Percentiles rank a stretch among this genome's conserved stretches.
Conservation (phyloP, 306 rosid species). For the Casuarina cunninghamiana region DNA sequence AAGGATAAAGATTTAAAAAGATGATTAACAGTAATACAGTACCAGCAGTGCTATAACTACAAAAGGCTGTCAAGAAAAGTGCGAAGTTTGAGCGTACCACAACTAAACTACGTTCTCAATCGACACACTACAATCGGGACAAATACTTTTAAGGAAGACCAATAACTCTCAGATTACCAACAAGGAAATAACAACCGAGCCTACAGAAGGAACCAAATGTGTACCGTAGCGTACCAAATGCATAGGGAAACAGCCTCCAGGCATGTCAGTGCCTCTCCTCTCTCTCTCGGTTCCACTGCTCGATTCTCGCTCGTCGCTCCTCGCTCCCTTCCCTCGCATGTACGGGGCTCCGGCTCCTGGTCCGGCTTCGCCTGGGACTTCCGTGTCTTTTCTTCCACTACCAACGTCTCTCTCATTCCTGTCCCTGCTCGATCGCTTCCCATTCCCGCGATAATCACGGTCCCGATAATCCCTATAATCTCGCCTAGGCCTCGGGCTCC, state of each 20-base stretch:
- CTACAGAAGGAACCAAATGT: slow-evolving; percentile 25
- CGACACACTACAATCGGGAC: slow-evolving; percentile 5
- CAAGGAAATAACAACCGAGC: not conserved
- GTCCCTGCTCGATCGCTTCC: slow-evolving; percentile 29
- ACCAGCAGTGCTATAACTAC: not conserved
- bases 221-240: slow-evolving; percentile 17
- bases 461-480: slow-evolving; percentile 30
- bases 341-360: slow-evolving; percentile 49
- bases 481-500: slow-evolving; percentile 48
- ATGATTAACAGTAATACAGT: slow-evolving; percentile 1
- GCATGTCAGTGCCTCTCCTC: slow-evolving; percentile 49
- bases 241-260: not conserved
- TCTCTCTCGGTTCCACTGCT: slow-evolving; percentile 73
- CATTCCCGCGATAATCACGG: slow-evolving; percentile 27
- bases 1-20: not conserved
- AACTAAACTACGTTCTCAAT: not conserved
- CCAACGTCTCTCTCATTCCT: slow-evolving; percentile 39
- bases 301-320: slow-evolving; percentile 75
- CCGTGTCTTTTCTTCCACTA: slow-evolving; percentile 41
- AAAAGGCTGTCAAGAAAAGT: not conserved
- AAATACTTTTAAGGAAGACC: not conserved
- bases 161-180: not conserved
- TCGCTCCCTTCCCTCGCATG: slow-evolving; percentile 65
- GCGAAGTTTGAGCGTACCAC: not conserved
- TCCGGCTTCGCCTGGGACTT: slow-evolving; percentile 43